A percentile compares a stretch with the other conserved stretches of the same genome.
Evolutionary conservation across 2,329 filamentous ascomycete species (phyloP).

Genomic region (Aspergillus eucalypticola): DNA sequence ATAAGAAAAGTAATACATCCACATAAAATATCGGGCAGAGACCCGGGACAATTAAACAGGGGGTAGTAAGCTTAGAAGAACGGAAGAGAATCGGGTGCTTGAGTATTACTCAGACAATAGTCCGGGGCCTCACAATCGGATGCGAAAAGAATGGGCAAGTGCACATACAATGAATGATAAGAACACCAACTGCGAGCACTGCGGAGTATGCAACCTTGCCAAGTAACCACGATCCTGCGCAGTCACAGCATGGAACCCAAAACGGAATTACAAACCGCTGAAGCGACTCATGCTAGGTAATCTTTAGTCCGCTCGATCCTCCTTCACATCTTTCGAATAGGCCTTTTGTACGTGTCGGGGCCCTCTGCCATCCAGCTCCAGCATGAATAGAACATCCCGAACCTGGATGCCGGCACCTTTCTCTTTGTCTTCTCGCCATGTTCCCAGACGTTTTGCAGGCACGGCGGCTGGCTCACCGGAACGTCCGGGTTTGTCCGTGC

Average conservation of each 20-base stretch:
- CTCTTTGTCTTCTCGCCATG: slow-evolving; percentile 74
- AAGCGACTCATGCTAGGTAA: neutral
- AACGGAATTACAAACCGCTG: neutral
- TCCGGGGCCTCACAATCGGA: neutral
- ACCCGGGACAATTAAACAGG: neutral
- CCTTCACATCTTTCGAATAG: slow-evolving; percentile 45
- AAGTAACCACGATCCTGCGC: slow-evolving; percentile 29
- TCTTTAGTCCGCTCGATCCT: slow-evolving; percentile 39
- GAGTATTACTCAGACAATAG: neutral
- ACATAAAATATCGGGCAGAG: neutral
- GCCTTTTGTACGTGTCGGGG: slow-evolving; percentile 46
- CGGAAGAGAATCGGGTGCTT: neutral
- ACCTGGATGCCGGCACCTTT: slow-evolving; percentile 79
- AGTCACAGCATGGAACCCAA: slow-evolving; percentile 10
- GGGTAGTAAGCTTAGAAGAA: neutral
- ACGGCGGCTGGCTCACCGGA: slow-evolving; percentile 35
- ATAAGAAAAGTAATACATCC: neutral
- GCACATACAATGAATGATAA: slow-evolving; percentile 11
- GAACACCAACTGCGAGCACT: slow-evolving; percentile 12
- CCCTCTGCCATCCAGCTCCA: slow-evolving; percentile 72
- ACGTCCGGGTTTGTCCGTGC: slow-evolving; percentile 32
- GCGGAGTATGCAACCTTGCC: slow-evolving; percentile 24
- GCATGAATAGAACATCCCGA: slow-evolving; percentile 74
- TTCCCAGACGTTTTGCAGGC: slow-evolving; percentile 65
- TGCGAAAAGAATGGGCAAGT: neutral